A percentile compares a stretch with the other conserved stretches of the same genome.
Evolutionary conservation across 768 basidiomycete genomes (phyloP).

Genomic region (Clitopilus passeckerianus): DNA sequence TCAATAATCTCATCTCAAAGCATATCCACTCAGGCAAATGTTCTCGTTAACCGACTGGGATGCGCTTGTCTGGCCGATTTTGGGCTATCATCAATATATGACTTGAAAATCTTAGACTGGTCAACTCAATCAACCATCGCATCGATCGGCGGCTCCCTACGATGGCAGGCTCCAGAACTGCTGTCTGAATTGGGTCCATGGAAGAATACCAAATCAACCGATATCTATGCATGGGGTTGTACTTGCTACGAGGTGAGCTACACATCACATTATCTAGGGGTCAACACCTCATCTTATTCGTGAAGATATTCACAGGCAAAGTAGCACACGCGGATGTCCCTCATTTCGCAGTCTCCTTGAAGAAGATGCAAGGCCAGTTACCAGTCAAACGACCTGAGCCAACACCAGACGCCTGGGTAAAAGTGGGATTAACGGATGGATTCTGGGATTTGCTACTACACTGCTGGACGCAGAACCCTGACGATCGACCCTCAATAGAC

Average conservation of each 20-base stretch:
- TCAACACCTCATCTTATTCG: background rate
- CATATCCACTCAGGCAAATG: conserved; percentile 13
- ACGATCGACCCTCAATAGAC: too few species aligned
- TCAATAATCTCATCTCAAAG: too few species aligned
- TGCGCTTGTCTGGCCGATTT: conserved; percentile 20
- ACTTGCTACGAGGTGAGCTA: conserved; percentile 14
- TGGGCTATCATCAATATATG: conserved; percentile 14
- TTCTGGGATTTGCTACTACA: too few species aligned
- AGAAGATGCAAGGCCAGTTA: too few species aligned
- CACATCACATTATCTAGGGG: background rate
- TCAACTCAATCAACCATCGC: conserved; percentile 6
- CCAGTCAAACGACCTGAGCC: too few species aligned
- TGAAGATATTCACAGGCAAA: background rate
- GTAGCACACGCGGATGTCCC: background rate
- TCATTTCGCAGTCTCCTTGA: too few species aligned
- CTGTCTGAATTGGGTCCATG: conserved; percentile 6
- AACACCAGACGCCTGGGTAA: too few species aligned
- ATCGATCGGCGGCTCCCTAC: conserved; percentile 9
- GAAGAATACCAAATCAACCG: conserved; percentile 10
- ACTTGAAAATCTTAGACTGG: conserved; percentile 11
- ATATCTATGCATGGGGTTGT: conserved; percentile 15
- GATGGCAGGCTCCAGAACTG: conserved; percentile 20
- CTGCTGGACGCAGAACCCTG: too few species aligned
- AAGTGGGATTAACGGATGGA: too few species aligned
- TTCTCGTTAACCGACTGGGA: conserved; percentile 12